Evolutionary conservation across 371 early-diverging fungal species (phyloP), one percentile per base, ranked within the genome.

Genomic region (Gilbertella persicaria): DNA sequence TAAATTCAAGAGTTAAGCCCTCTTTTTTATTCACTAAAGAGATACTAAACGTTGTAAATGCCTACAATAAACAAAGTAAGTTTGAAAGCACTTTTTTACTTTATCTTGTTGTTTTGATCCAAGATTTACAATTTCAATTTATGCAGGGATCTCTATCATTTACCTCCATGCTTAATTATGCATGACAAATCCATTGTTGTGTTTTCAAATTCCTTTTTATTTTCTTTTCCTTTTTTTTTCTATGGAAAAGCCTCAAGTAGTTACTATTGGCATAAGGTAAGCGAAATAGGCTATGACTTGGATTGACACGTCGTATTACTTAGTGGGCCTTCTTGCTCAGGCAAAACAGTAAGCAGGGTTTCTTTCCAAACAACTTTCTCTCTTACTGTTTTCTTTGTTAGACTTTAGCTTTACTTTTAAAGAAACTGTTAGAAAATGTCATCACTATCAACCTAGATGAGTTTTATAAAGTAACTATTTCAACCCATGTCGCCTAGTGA

Each of bases 391-490:
- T 23, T 39, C 8, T 2, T 50, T 21, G 12, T 2, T 67, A 83
- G 83, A 84, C 86, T 5, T 54, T 87, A 7, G 76, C 82, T 0
- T 71, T 77, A 17, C 69, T 71, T 25, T 58, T 87, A 13, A 50
- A 60, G 38, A 69, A 74, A 21, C 62, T 85, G 39, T 58, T 91
- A 12, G 83, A 89, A 2, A 75, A 83, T 40, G 69, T 75, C 14
- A 66, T 71, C 16, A 63, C 89, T 16, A 62, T 91, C 20, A 88
- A 88, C 60, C 93, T 91, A 69, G 93, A 92, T 65, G 79, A 85
- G 45, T 90, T 83, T 71, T 92, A 83, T 66, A 80, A 83, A 49
- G 82, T 82, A 58, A 53, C 10, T 40, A 19, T n/a, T 39, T 19
- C 40, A 17, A 5, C 12, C 16, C 40, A 16, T 5, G 41, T 21